Evolutionary conservation across 306 rosid species (phyloP).

Genomic region (Alnus glutinosa): DNA sequence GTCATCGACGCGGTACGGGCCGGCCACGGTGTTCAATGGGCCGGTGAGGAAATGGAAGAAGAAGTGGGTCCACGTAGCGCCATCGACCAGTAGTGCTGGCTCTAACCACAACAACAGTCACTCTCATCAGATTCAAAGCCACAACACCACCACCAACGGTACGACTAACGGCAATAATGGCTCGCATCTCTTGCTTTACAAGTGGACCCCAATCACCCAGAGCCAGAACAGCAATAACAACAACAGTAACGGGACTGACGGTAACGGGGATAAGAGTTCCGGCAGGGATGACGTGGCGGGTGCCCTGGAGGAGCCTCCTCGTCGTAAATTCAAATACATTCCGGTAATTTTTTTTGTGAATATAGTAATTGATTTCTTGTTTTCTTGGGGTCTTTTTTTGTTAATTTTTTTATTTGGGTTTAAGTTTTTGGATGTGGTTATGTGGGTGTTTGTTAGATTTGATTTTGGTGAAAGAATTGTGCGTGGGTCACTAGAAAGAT

Average conservation of each 20-base stretch:
- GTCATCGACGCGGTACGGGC: conserved; percentile 94
- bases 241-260: conserved; percentile 16
- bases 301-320: conserved; percentile 66
- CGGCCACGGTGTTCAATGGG: conserved; percentile 92
- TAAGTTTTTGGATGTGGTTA: background rate
- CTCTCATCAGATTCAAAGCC: conserved; percentile 34
- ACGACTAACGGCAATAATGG: conserved; percentile 73
- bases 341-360: conserved; percentile 54
- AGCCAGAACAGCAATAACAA: conserved; percentile 50
- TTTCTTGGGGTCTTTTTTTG: background rate
- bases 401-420: background rate
- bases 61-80: conserved; percentile 90
- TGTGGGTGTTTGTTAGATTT: background rate
- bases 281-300: conserved; percentile 34
- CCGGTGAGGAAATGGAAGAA: conserved; percentile 99
- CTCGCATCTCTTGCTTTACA: conserved; percentile 76
- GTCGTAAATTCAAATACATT: conserved; percentile 82
- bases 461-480: background rate
- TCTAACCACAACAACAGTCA: conserved; percentile 32
- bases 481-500: background rate
- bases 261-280: conserved; percentile 28
- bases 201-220: conserved; percentile 89
- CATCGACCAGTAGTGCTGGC: conserved; percentile 42
- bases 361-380: background rate
- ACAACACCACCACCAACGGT: conserved; percentile 22